Evolutionary conservation across 805 yeast genomes (phyloP).

Genomic region (Maudiozyma bulderi): DNA sequence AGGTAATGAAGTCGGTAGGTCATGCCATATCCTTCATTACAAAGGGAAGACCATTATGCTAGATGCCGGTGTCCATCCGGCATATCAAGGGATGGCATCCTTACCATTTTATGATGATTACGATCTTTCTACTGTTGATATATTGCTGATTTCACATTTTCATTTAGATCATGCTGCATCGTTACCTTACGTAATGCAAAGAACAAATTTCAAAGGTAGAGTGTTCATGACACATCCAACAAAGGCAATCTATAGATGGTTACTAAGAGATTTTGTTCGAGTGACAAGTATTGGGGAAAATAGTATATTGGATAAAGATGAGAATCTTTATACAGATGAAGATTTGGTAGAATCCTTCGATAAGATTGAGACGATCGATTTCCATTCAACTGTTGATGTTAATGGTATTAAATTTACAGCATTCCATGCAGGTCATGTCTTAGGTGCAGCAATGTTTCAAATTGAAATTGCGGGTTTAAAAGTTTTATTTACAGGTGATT

Average conservation of each 20-base stretch:
- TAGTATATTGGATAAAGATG: conserved; percentile 29
- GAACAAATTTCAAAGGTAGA: conserved; percentile 86
- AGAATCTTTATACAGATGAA: conserved; percentile 76
- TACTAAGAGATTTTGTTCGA: conserved; percentile 84
- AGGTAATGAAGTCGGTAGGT: conserved; percentile 96
- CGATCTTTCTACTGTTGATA: conserved; percentile 79
- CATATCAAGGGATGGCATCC: conserved; percentile 78
- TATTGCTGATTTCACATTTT: conserved; percentile 83
- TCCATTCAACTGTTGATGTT: conserved; percentile 88
- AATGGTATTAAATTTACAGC: conserved; percentile 95
- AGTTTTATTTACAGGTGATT: conserved; percentile 89
- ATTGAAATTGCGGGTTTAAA: conserved; percentile 90
- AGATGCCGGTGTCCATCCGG: conserved; percentile 98
- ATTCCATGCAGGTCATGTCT: conserved; percentile 98
- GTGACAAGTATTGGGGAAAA: conserved; percentile 57
- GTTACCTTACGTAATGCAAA: conserved; percentile 95
- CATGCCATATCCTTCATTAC: conserved; percentile 86
- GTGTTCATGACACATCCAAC: conserved; percentile 99
- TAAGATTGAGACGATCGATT: conserved; percentile 85
- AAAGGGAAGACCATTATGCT: conserved; percentile 93
- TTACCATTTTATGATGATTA: conserved; percentile 93
- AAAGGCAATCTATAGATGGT: conserved; percentile 94
- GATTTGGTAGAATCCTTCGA: conserved; percentile 84
- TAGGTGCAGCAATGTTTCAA: conserved; percentile 97
- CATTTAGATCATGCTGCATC: conserved; percentile 98